Evolutionary conservation across 1,139 yeast species (phyloP), one percentile per base, ranked within the genome.

Genomic region (Candida albicans): DNA sequence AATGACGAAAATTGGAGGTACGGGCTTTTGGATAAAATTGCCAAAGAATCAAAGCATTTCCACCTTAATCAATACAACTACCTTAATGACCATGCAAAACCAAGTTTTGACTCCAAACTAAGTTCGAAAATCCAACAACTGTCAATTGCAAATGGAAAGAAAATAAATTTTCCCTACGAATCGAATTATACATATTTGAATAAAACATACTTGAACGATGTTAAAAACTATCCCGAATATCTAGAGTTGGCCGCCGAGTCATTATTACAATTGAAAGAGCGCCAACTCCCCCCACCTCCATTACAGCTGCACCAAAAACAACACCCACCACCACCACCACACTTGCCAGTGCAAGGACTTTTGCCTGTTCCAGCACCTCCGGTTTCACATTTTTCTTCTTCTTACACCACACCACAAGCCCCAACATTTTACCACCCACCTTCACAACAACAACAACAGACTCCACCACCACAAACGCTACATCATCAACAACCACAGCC

Each of bases 131-230:
- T 66, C 35, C 59, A 57, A 41, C 67, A 42, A n/a, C 53, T 67
- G n/a, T 58, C 51, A 43, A 51, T 58, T 40, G 51, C 51, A 37
- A 53, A 57, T 31, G 74, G 68, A 46, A 61, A 70, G 41, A 70
- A 70, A 50, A 70, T 75, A 39, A 73, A 77, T 55, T 79, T 75
- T 53, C 83, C 83, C 7, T 79, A 73, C 55, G 80, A 77, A 53
- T 74, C 78, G 22, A 77, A 78, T 52, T 78, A 78, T 54, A 74
- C 81, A 13, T 78, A 78, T 53, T 61, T 72, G 54, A 71, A 72
- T 54, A 63, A 68, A 49, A 70, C 77, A 7, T 73, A 73, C 50
- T 58, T 73, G 55, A 68, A 61, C 33, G 79, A 73, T 52, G 75
- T 73, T 36, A 72, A 68, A 47, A 64, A 57, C 50, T 73, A 68